phyloP scores from a whole-genome alignment of 1,139 yeast genomes.

The Debaryomyces sp. region DNA sequence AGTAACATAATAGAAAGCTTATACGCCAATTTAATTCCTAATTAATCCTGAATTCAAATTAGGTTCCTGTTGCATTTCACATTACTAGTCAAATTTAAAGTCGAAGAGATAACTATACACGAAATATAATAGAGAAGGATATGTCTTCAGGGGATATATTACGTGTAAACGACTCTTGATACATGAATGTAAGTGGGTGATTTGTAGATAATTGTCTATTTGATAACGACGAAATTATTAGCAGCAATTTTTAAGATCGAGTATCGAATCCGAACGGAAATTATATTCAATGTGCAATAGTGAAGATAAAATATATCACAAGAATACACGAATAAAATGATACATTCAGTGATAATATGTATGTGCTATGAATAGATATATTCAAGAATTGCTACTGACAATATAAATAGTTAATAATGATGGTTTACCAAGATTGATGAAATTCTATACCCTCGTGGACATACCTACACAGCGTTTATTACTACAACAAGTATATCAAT shows the following conservation, averaged over 20 bases:
- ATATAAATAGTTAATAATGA: constrained; percentile 70
- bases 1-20: too few relatives aligned
- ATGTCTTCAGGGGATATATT: neutral
- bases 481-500: constrained; percentile 72
- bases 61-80: too few relatives aligned
- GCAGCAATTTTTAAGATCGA: neutral
- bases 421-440: constrained; percentile 89
- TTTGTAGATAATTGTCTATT: neutral
- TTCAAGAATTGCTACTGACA: constrained; percentile 19
- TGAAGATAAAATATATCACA: neutral
- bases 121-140: neutral
- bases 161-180: neutral
- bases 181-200: neutral
- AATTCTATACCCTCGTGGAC: constrained; percentile 91
- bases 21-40: too few relatives aligned
- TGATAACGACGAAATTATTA: neutral
- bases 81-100: too few relatives aligned
- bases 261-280: constrained; percentile 4
- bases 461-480: constrained; percentile 72
- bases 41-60: too few relatives aligned
- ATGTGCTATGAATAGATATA: constrained; percentile 32
- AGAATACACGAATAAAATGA: constrained; percentile 50
- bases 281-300: neutral
- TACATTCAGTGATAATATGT: constrained; percentile 88
- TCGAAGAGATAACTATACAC: neutral